Conservation (phyloP, 257 asterid genomes). For the Jacaranda copaia region DNA sequence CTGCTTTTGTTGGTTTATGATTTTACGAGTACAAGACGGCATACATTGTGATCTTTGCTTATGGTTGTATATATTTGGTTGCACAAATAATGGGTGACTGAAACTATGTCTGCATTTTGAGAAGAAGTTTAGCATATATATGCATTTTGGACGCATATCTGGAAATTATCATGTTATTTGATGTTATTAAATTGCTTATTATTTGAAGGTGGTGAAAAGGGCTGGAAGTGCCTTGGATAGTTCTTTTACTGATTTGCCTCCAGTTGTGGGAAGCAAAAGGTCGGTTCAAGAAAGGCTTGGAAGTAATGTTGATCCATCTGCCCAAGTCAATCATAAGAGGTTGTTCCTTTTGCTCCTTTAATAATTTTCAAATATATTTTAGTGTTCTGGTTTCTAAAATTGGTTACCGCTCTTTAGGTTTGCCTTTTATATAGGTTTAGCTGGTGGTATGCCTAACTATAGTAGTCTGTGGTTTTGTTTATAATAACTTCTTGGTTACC, state of each 20-base stretch:
- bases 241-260: constrained; percentile 43
- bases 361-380: not conserved
- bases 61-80: not conserved
- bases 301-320: constrained; percentile 55
- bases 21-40: not conserved
- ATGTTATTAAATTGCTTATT: constrained; percentile 9
- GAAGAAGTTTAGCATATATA: not conserved
- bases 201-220: constrained; percentile 77
- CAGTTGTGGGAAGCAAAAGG: constrained; percentile 70
- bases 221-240: constrained; percentile 49
- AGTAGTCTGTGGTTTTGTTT: not conserved
- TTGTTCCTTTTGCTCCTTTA: constrained; percentile 26
- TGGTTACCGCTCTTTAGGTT: constrained; percentile 7
- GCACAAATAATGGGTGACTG: constrained; percentile 7
- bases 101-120: constrained; percentile 25
- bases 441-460: not conserved
- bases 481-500: not conserved
- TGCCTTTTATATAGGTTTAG: not conserved
- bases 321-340: constrained; percentile 68
- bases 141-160: constrained; percentile 6
- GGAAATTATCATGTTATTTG: not conserved
- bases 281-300: constrained; percentile 89
- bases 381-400: not conserved
- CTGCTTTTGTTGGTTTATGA: constrained; percentile 1
- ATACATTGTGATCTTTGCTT: not conserved